Percentiles rank a stretch among this genome's conserved stretches.
Evolutionary conservation across 2,329 filamentous ascomycete species (phyloP).

Genomic region (Ophiostoma ips): DNA sequence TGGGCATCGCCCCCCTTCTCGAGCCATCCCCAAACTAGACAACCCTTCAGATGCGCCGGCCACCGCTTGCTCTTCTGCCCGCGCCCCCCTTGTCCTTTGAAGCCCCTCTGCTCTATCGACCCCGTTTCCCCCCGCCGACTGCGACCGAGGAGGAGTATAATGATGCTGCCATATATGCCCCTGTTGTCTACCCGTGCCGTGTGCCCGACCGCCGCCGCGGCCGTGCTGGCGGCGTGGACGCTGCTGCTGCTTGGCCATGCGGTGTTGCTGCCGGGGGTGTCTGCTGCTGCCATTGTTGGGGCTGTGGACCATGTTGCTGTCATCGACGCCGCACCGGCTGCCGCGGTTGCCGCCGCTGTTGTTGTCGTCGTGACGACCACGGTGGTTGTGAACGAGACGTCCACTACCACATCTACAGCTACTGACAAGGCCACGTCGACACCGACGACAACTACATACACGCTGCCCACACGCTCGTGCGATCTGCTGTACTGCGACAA

Average conservation of each 20-base stretch:
- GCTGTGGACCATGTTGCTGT: not conserved
- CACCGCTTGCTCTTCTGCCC: not conserved
- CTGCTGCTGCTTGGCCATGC: not conserved
- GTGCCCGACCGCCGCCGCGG: no score
- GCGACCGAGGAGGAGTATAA: not conserved
- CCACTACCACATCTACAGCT: not conserved
- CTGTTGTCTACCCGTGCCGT: no score
- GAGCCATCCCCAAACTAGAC: not conserved
- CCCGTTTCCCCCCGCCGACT: not conserved
- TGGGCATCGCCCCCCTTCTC: no score
- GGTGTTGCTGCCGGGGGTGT: not conserved
- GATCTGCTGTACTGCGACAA: constrained; percentile 11
- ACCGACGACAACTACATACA: not conserved
- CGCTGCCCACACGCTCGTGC: constrained; percentile 4
- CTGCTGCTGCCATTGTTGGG: not conserved
- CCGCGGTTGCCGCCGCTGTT: not conserved
- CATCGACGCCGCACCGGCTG: not conserved
- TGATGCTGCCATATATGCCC: not conserved
- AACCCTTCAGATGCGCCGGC: not conserved
- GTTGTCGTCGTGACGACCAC: not conserved
- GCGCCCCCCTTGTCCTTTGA: constrained; percentile 4
- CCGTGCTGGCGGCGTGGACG: not conserved
- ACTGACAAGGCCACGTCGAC: not conserved
- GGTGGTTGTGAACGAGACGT: not conserved
- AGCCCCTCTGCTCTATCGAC: constrained; percentile 3